phyloP scores from a whole-genome alignment of 768 basidiomycete species.

The Amanita molliuscula region DNA sequence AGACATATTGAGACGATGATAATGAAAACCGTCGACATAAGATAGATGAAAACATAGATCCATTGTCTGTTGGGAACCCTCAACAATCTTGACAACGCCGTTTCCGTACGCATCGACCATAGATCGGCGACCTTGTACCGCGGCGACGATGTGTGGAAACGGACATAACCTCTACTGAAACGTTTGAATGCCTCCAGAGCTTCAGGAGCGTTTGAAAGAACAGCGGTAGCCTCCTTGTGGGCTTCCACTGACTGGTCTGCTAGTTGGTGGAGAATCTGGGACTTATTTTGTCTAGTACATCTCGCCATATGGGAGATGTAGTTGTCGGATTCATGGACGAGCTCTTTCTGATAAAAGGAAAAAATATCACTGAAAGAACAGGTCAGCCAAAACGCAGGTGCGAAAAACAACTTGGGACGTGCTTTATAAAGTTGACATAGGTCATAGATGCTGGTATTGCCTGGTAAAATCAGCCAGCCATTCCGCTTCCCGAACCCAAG shows the following conservation, averaged over 20 bases:
- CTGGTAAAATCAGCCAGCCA: background rate
- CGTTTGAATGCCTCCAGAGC: background rate
- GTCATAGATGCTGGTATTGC: slow-evolving; percentile 4
- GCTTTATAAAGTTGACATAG: slow-evolving; percentile 2
- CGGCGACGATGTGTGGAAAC: background rate
- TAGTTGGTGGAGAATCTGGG: slow-evolving; percentile 1
- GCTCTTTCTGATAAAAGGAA: slow-evolving; percentile 4
- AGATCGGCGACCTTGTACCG: slow-evolving; percentile 2
- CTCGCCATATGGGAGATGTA: background rate
- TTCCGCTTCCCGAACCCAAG: background rate
- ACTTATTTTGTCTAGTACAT: background rate
- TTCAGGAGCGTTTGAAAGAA: background rate
- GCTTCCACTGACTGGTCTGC: background rate
- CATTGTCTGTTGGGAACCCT: background rate
- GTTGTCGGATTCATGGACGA: background rate
- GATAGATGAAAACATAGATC: background rate
- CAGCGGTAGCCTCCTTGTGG: background rate
- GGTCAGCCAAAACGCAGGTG: background rate
- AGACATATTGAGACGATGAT: background rate
- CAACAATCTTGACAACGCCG: background rate
- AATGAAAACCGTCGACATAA: background rate
- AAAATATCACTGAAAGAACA: background rate
- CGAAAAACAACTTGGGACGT: background rate
- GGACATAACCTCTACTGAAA: background rate
- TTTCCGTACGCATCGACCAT: background rate